Conservation (phyloP, 768 basidiomycete species). For the Leccinum incarnatum region DNA sequence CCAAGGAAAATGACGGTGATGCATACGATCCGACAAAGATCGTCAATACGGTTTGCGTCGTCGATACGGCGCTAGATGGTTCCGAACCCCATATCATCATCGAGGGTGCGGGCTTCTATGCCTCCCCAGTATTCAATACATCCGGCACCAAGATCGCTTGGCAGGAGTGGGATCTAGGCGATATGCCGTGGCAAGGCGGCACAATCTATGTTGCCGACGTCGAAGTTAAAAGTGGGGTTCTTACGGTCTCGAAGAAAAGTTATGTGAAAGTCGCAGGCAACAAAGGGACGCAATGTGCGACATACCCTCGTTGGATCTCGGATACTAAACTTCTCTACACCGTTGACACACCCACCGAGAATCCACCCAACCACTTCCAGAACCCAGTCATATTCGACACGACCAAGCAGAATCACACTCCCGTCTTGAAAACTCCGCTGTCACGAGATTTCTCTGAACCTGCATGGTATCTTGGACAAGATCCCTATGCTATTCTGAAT, state of each 20-base stretch:
- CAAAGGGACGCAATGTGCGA: slow-evolving; percentile 36
- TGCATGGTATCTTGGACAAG: slow-evolving; percentile 16
- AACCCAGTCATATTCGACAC: slow-evolving; percentile 41
- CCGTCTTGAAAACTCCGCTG: slow-evolving; percentile 19
- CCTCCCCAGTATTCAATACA: slow-evolving; percentile 51
- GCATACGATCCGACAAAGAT: slow-evolving; percentile 34
- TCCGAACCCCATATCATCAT: slow-evolving; percentile 41
- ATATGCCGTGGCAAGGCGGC: slow-evolving; percentile 67
- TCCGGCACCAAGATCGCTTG: slow-evolving; percentile 55
- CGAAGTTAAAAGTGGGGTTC: background rate
- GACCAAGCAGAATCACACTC: slow-evolving; percentile 25
- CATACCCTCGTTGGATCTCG: slow-evolving; percentile 36
- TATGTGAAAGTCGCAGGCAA: slow-evolving; percentile 47
- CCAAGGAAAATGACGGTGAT: slow-evolving; percentile 12
- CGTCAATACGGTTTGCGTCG: slow-evolving; percentile 51
- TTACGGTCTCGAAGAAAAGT: slow-evolving; percentile 31
- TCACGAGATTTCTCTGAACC: slow-evolving; percentile 25
- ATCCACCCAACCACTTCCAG: slow-evolving; percentile 33
- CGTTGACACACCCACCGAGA: slow-evolving; percentile 51
- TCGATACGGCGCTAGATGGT: slow-evolving; percentile 36
- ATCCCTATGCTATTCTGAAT: slow-evolving; percentile 24
- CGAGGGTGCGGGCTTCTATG: slow-evolving; percentile 66
- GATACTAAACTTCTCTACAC: slow-evolving; percentile 56
- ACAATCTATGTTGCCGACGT: slow-evolving; percentile 51
- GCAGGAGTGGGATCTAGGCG: slow-evolving; percentile 62